Evolutionary conservation across 768 basidiomycete species (phyloP), one percentile per base, ranked within the genome.

Genomic region (Lactarius hengduanensis): DNA sequence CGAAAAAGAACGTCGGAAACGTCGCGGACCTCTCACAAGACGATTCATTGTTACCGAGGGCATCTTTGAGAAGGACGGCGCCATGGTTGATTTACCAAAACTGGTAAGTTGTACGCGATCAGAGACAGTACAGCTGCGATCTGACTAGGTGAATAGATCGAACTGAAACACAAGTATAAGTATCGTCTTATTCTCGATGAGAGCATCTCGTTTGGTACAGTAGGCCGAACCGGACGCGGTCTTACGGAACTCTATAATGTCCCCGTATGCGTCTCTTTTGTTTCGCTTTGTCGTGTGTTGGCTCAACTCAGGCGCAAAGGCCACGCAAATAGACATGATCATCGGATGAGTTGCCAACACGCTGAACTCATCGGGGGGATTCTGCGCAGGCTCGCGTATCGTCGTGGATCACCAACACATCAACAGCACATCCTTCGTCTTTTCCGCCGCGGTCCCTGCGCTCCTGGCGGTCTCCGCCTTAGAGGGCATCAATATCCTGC

Each of bases 31-130:
- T 1, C 79, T 98, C 72, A 96, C 94, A 1, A 83, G 96, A 66
- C 83, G 92, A 32, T 98, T 98, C 76, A 98, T 99, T 73, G 85
- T 99, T 60, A 95, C 96, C 0, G 97, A 98, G 74, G 97, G 96
- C 47, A 89, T 99, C 57, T 98, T 97, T 73, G 94, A 97, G 77
- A 90, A 89, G 73, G 94, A 98, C 71, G 96, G 96, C 11, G 86
- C 84, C 64, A 93, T 98, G 86, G 82, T 88, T 59, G 94, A 99
- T 77, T 76, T 99, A 41, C 96, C 96, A 4, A 93, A 91, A 74
- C 80, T 98, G 64, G 95, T 96, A 68, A 65, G 92, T 81, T 28
- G 5, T 47, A 63, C 40, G 68, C 18, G 53, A 38, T 57, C 30
- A 26, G 53, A 26, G 1, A 50, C 32, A 30, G 38, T 34, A 3